Evolutionary conservation across 345 rosid genomes (phyloP).

Genomic region (Chamaenerion angustifolium): DNA sequence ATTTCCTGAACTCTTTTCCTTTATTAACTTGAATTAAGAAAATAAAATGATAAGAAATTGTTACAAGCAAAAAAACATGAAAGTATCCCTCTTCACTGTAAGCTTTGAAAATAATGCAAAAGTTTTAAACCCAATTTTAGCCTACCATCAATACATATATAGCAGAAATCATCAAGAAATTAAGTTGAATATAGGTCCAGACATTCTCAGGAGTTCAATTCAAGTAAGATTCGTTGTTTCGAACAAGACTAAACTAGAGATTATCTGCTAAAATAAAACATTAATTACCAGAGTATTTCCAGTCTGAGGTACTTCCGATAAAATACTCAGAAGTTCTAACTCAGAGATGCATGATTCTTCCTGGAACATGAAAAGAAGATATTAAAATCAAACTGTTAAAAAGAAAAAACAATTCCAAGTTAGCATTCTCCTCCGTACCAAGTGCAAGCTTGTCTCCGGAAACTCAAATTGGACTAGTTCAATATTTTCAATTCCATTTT

Average conservation of each 20-base stretch:
- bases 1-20: no score
- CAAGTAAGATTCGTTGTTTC: not conserved
- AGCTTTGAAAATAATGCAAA: no score
- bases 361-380: slow-evolving; percentile 21
- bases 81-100: no score
- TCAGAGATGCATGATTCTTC: slow-evolving; percentile 17
- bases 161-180: no score
- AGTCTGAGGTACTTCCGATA: slow-evolving; percentile 27
- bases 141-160: no score
- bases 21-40: no score
- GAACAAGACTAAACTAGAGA: not conserved
- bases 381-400: slow-evolving; percentile 1
- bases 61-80: no score
- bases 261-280: not conserved
- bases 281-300: slow-evolving; percentile 28
- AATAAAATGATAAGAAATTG: no score
- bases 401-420: not conserved
- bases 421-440: slow-evolving; percentile 27
- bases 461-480: slow-evolving; percentile 37
- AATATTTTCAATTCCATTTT: slow-evolving; percentile 11
- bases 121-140: no score
- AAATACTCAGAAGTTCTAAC: slow-evolving; percentile 20
- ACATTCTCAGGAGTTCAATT: not conserved
- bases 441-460: slow-evolving; percentile 35
- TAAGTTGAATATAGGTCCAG: no score